Evolutionary conservation across 1,284 basidiomycete species (phyloP), one percentile per base, ranked within the genome.

Genomic region (Trichosporon coremiiforme): DNA sequence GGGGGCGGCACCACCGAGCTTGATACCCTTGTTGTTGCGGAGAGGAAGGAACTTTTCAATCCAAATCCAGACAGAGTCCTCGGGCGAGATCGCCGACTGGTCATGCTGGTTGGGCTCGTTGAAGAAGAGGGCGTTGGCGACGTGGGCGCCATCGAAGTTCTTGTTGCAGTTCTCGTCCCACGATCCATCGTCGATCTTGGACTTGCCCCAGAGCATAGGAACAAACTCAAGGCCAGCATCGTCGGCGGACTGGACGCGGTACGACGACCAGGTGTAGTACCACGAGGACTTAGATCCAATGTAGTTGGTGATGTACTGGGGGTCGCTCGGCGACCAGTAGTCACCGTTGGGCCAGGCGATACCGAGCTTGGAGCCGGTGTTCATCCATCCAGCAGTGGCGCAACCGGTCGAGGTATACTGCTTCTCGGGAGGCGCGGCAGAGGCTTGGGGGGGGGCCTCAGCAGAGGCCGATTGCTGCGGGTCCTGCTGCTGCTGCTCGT

Each of bases 131-230:
- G 87, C 87, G 70, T 83, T 80, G 73, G 88, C 85, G 69, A 87
- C 86, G 66, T 84, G 77, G 87, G 74, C 72, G 65, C 79, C 75
- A 66, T 76, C 73, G 38, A 66, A 67, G 66, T 71, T 71, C 75
- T 77, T 84, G 64, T 81, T 80, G 31, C 65, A 65, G 31, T 77
- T 72, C 68, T 82, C 78, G 65, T 77, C 72, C 66, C 66, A 64
- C 33, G 36, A 38, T 38, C 36, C 36, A 12, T 45, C 38, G 7
- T 33, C 66, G 36, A 84, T 79, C 1, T 76, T 73, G 72, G 83
- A 71, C 77, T 88, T 71, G 75, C 90, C 89, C 90, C 90, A 92
- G 12, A 91, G 82, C 90, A 91, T 90, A 68, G 89, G 87, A 72
- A 87, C 85, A 79, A 84, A 88, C 17, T 86, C 80, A 66, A 88